Percentiles rank a stretch among this genome's conserved stretches.
Conservation (phyloP, 2,329 filamentous ascomycete species). For the Monascus ruber region DNA sequence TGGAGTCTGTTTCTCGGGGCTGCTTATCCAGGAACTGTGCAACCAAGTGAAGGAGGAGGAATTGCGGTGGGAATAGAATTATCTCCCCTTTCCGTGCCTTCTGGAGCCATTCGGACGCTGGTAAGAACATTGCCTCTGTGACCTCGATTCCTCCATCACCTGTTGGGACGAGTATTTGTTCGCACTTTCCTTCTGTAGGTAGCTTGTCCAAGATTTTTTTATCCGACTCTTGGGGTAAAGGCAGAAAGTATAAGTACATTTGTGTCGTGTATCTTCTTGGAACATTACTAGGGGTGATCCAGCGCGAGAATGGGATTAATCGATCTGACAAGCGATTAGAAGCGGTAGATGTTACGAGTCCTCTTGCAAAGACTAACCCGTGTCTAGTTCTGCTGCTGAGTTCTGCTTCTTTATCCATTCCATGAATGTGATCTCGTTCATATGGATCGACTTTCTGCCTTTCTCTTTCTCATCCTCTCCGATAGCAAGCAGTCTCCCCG, state of each 20-base stretch:
- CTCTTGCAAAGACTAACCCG: constrained; percentile 29
- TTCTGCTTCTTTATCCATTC: constrained; percentile 47
- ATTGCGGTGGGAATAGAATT: constrained; percentile 84
- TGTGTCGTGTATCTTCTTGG: constrained; percentile 81
- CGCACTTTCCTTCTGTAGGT: constrained; percentile 33
- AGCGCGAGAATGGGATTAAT: constrained; percentile 75
- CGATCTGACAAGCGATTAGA: constrained; percentile 33
- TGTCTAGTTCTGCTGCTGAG: constrained; percentile 40
- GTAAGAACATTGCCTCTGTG: constrained; percentile 68
- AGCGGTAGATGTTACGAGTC: background rate
- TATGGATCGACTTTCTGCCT: constrained; percentile 59
- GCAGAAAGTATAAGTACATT: constrained; percentile 92
- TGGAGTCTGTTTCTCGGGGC: constrained; percentile 9
- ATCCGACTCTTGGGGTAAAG: constrained; percentile 36
- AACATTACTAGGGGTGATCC: constrained; percentile 67
- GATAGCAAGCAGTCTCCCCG: constrained; percentile 48
- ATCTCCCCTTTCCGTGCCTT: constrained; percentile 54
- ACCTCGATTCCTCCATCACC: constrained; percentile 59
- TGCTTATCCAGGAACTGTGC: constrained; percentile 38
- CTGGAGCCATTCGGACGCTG: constrained; percentile 57
- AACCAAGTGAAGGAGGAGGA: constrained; percentile 46
- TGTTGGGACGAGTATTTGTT: constrained; percentile 57
- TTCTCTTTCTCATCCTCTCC: constrained; percentile 48
- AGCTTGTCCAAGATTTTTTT: constrained; percentile 20
- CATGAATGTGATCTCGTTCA: constrained; percentile 51